Base-by-base conservation (phyloP, 371 early-diverging fungal genomes). In the Zancudomyces culisetae region DNA sequence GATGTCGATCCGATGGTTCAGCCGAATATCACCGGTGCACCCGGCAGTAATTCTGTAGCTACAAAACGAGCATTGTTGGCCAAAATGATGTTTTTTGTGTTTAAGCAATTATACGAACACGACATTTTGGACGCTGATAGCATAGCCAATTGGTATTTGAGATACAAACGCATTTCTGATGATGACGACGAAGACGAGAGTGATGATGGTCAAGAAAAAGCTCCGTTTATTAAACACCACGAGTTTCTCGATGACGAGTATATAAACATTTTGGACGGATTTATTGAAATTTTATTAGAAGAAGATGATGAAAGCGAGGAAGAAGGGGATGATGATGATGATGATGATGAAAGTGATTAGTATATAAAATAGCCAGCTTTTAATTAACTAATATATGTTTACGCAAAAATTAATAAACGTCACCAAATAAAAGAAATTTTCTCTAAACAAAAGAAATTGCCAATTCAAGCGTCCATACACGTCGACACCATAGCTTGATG, bases 41-140 rank as follows among this genome's bases (percentile, higher is more conserved):
- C 35, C 15, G 35, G 10, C 35, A 6, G 6, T 10, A 45, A 6
- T 22, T 6, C 20, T 19, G 45, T 8, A 4, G 20, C 20, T 10
- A 45, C 6, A 6, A 22, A 70, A 8, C 52, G 58, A 13, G 64
- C 68, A 12, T 55, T 60, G 27, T 62, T 78, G 3, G 53, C 59
- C n/a, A 77, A 76, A 51, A 28, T 80, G 24, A 75, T 86, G 55
- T 60, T 74, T n/a, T 68, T 70, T 20, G 58, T 82, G 1, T 56
- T 91, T 53, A 73, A 74, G 49, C 51, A 70, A 19, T 64, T 85
- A 42, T 94, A 93, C 63, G 79, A 90, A 52, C 58, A 70, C 19
- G 92, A 93, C 57, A 68, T 93, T 29, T 52, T 85, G 23, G 85
- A 85, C 55, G 93, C 88, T 60, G 86, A 90, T 20, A 77, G 80